Evolutionary conservation across 1,284 basidiomycete species (phyloP).

Genomic region (Rhodotorula sp.): DNA sequence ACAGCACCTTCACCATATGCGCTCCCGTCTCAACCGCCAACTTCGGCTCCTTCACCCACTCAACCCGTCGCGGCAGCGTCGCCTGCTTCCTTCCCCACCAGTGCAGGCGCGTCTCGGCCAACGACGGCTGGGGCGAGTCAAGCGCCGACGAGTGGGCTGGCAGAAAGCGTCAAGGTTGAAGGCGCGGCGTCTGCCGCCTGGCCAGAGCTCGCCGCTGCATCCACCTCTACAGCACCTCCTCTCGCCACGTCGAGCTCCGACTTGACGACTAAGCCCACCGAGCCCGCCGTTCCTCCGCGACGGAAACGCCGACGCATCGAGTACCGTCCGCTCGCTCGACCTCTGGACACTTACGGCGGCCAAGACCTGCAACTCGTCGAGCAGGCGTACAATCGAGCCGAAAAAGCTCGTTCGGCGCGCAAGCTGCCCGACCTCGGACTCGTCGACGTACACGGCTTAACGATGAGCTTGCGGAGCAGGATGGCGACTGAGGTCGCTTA

Average conservation of each 20-base stretch:
- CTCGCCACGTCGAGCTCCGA: background rate
- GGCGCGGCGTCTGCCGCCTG: background rate
- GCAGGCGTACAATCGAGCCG: slow-evolving; percentile 58
- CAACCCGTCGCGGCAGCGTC: background rate
- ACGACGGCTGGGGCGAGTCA: background rate
- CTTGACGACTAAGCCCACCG: slow-evolving; percentile 37
- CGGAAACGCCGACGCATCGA: slow-evolving; percentile 76
- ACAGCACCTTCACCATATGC: background rate
- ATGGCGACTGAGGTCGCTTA: slow-evolving; percentile 82
- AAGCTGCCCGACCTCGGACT: slow-evolving; percentile 71
- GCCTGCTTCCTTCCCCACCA: background rate
- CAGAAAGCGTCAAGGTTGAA: slow-evolving; percentile 18
- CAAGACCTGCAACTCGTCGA: slow-evolving; percentile 75
- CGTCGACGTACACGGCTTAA: slow-evolving; percentile 83
- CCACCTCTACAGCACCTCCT: background rate
- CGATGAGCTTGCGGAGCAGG: slow-evolving; percentile 84
- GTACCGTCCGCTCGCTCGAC: slow-evolving; percentile 78
- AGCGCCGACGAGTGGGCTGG: background rate
- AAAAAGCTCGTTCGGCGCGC: slow-evolving; percentile 61
- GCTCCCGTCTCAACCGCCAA: background rate
- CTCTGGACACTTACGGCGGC: slow-evolving; percentile 76
- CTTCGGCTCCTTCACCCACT: background rate
- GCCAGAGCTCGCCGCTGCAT: background rate
- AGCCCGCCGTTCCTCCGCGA: slow-evolving; percentile 34
- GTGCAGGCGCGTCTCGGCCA: background rate